A percentile compares a stretch with the other conserved stretches of the same genome.
Conservation (phyloP, 805 yeast genomes). For the Saccharomyces eubayanus region DNA sequence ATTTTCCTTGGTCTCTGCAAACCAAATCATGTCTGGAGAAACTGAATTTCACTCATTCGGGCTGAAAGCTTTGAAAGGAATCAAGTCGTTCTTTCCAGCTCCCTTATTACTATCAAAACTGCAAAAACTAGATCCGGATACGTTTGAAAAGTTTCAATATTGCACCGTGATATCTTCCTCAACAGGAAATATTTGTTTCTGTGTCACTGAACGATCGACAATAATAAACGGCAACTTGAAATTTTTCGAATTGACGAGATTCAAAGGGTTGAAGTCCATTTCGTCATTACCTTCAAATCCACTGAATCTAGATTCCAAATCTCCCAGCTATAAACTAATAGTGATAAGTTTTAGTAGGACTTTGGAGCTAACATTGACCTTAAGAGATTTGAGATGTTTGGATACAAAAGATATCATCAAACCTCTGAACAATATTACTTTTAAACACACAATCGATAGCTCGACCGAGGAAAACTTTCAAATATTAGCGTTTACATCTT, state of each 20-base stretch:
- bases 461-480: constrained; percentile 13
- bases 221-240: constrained; percentile 3
- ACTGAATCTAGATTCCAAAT: background rate
- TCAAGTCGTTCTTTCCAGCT: constrained; percentile 17
- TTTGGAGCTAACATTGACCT: constrained; percentile 10
- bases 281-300: constrained; percentile 6
- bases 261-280: constrained; percentile 22
- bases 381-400: constrained; percentile 6
- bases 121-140: constrained; percentile 1
- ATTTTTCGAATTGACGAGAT: constrained; percentile 21
- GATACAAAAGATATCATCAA: constrained; percentile 5
- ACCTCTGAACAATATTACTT: constrained; percentile 8
- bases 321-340: constrained; percentile 8
- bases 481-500: constrained; percentile 6
- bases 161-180: constrained; percentile 19
- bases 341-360: constrained; percentile 20
- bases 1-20: constrained; percentile 18
- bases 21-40: constrained; percentile 28
- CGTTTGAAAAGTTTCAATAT: constrained; percentile 6
- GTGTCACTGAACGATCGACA: constrained; percentile 8
- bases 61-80: constrained; percentile 9
- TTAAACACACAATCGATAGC: constrained; percentile 16
- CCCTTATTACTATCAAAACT: constrained; percentile 15
- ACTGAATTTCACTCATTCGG: constrained; percentile 9
- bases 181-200: constrained; percentile 21